Percentiles rank a stretch among this genome's conserved stretches.
Conservation (phyloP, 495 filamentous ascomycete genomes). For the Hypomontagnella monticulosa region DNA sequence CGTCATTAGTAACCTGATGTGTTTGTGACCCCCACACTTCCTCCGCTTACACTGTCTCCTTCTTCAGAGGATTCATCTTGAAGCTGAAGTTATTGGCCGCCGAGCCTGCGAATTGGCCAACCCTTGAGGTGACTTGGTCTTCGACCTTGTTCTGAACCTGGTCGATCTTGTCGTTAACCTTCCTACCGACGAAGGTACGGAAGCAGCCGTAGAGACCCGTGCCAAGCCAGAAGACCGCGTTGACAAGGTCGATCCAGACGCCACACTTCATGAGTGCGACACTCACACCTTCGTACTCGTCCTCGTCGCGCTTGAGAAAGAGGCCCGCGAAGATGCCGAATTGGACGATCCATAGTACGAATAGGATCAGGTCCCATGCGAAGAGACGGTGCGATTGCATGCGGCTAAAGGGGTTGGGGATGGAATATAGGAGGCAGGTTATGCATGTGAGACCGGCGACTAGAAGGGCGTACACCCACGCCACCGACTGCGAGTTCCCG, state of each 20-base stretch:
- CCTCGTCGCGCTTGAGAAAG: conserved; percentile 68
- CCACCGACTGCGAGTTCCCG: conserved; percentile 33
- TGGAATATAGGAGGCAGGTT: conserved; percentile 46
- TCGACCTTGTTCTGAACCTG: conserved; percentile 38
- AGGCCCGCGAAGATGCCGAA: conserved; percentile 77
- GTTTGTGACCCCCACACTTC: not conserved
- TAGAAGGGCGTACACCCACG: conserved; percentile 49
- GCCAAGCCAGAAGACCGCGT: conserved; percentile 69
- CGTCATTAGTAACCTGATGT: not conserved
- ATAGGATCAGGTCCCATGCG: conserved; percentile 47
- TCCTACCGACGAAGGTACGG: conserved; percentile 45
- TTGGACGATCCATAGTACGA: conserved; percentile 69
- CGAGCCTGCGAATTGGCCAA: conserved; percentile 30
- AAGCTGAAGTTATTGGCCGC: conserved; percentile 29
- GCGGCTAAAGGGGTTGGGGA: conserved; percentile 44
- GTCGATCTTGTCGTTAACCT: conserved; percentile 47
- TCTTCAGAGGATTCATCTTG: conserved; percentile 30
- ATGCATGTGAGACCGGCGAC: conserved; percentile 44
- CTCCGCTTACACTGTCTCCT: conserved; percentile 24
- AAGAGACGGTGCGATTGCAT: conserved; percentile 42
- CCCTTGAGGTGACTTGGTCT: conserved; percentile 32
- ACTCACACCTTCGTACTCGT: conserved; percentile 52
- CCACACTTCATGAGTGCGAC: conserved; percentile 73
- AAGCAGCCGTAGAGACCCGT: conserved; percentile 53
- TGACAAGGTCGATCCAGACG: conserved; percentile 75